Base-by-base conservation (phyloP, 495 filamentous ascomycete genomes). In the Penicillium antarcticum region DNA sequence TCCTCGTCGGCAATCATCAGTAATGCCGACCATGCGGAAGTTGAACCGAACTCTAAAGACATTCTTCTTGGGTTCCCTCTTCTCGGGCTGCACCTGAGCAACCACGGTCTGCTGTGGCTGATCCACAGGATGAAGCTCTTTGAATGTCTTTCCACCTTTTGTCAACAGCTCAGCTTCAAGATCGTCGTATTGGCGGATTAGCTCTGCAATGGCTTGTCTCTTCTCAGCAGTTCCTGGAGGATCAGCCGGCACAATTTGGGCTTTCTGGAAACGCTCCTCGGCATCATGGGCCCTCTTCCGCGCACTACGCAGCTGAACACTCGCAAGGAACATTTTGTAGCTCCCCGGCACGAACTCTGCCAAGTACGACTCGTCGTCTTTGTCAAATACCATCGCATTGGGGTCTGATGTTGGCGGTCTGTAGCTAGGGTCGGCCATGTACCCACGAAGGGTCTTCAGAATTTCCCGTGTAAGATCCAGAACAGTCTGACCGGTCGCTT, bases 61-160 rank as follows among this genome's bases (percentile, higher is more conserved):
- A 29, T 67, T 45, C 3, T 24, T 31, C 1, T 21, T n/a, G 0
- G 31, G 18, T 21, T 62, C 38, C 5, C 60, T 23, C 2, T 18
- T 11, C 14, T 58, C 19, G 24, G 39, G 21, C 17, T 51, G 10
- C 16, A 50, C 5, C 8, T 26, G 19, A 5, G 36, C 16, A 19
- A 50, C 19, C 39, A n/a, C 5, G 5, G 29, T 40, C 11, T 46
- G 4, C 5, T 29, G 7, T 0, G 45, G 42, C 8, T 66, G 46
- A 29, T 70, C 65, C 1, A 83, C 72, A 0, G 88, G 86, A 63
- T 84, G 69, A 16, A 87, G 65, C 46, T 92, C 77, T 16, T 61
- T 40, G 58, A 84, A 89, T 0, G 80, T 78, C 63, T 89, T 89
- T 12, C 80, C 88, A 0, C 77, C 81, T 34, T 69, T 77, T 11